Evolutionary conservation across 495 filamentous ascomycete species (phyloP), one percentile per base, ranked within the genome.

Genomic region (Penicillium soppii): DNA sequence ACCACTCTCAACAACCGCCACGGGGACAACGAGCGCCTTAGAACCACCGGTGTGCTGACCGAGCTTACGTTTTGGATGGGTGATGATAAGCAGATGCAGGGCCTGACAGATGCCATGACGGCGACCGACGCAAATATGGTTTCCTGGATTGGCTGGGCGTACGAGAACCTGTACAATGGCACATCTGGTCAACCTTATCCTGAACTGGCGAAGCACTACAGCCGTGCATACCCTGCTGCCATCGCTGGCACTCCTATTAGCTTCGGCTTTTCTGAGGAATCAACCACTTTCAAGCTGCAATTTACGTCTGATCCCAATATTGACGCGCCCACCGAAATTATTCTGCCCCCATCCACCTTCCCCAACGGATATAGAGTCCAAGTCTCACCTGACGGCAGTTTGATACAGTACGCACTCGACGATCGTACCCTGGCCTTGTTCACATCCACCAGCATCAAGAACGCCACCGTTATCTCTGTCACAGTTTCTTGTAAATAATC

Each of bases 131-230:
- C 47, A 56, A 47, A 45, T 37, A 56, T 56, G 54, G 47, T 56
- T 47, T 56, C 54, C 16, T 56, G 54, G 54, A 56, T 56, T 36
- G 54, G 54, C 37, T 56, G 54, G 54, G 47, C 54, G 7, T 56
- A 56, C 29, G 54, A 56, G 35, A 52, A 56, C 32, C 45, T 54
- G 37, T 54, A 54, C 45, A 38, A 54, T 37, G 52, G 45, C 29
- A 37, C 52, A 38, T 42, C 52, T 25, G 52, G 44, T 10, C 44
- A 50, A 26, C 38, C 38, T 44, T 43, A 54, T 29, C 52, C 52
- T 43, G 52, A 49, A 36, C 52, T 54, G 37, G 45, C 52, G 17
- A 54, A 43, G 17, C 52, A 54, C 38, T 54, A 54, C 45, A 44
- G 45, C 21, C 52, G 52, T 54, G 44, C 52, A 49, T 54, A 54